Base-by-base conservation (phyloP, 352 stramenopile species). In the Phytophthora litchii region DNA sequence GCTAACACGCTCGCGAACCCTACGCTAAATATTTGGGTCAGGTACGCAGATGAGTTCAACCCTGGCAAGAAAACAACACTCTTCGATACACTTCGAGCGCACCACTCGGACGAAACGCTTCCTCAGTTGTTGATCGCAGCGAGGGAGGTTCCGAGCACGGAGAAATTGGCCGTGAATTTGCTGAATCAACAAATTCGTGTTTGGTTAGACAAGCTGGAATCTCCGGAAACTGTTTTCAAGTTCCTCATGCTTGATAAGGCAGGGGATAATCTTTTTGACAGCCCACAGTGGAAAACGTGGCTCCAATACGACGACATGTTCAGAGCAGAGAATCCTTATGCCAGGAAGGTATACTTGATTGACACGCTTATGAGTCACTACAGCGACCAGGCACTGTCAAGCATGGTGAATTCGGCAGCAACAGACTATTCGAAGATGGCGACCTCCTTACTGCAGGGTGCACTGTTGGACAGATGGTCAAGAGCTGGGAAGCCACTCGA, bases 171-270 rank as follows among this genome's bases (percentile, higher is more conserved):
- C 4, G 45, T 41, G 17, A 5, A 3, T 27, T 27, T 27, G 5
- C 23, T 5, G 5, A 27, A 27, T 5, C 3, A 27, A 9, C 48
- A 38, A 29, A 9, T 56, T 38, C 4, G 13, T 7, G 17, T 5
- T 12, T 41, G 31, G 31, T 13, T 51, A 27, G 13, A 9, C 4
- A 34, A 16, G 23, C 4, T 10, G 11, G 27, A 40, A 27, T 19
- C 13, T n/a, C 46, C 46, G 34, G n/a, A 43, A 21, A 25, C 14
- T 27, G 49, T 41, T 16, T 59, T 59, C 35, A 61, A 61, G 53
- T 41, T 48, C 5, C 44, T 54, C 0, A 16, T 41, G 13, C 23
- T 61, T 0, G 53, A 61, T 13, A 46, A 61, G 25, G 42, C 8
- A 23, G 16, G 23, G 7, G 53, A 54, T 34, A 47, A 47, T 23